Evolutionary conservation across 371 early-diverging fungal genomes (phyloP), one percentile per base, ranked within the genome.

Genomic region (Circinella minor): DNA sequence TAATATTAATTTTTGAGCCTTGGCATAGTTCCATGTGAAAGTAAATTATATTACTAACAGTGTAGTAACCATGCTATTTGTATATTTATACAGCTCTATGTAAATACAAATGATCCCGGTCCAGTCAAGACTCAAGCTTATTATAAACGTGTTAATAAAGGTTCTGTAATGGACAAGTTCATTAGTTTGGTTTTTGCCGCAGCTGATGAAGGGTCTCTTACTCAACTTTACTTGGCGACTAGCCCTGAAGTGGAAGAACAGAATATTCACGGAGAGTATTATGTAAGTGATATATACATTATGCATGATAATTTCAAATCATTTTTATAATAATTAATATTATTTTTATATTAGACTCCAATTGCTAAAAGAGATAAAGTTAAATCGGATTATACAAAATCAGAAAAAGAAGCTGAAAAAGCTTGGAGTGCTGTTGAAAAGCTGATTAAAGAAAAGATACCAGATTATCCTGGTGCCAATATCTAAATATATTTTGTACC

Each of bases 71-170:
- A 11, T 15, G 17, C 14, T 36, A 4, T 66, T 4, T 48, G n/a
- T 51, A 43, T 54, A 6, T 15, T 37, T 17, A 39, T 38, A 17
- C 15, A n/a, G 20, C 80, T 93, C 11, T 82, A 84, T 20, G 89
- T 88, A 49, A 92, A 93, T 68, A 51, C 79, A 43, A 74, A 83
- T 36, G 91, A 94, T 69, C 94, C 95, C 0, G 95, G 94, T 6
- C 69, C 72, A 14, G 86, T 93, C 36, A 63, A 69, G 7, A 89
- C 89, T 0, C 82, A 84, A 7, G 27, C 18, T 7, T 27, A 11
- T 59, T 15, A 18, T 20, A 78, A 88, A 59, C 18, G 68, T 6
- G 36, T 65, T 4, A n/a, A 20, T 11, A 14, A n/a, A 39, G 18
- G 46, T 34, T 48, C 63, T 4, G 36, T 71, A 43, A 3, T 61